Evolutionary conservation across 805 yeast species (phyloP).

Genomic region (Nakazawaea populi): DNA sequence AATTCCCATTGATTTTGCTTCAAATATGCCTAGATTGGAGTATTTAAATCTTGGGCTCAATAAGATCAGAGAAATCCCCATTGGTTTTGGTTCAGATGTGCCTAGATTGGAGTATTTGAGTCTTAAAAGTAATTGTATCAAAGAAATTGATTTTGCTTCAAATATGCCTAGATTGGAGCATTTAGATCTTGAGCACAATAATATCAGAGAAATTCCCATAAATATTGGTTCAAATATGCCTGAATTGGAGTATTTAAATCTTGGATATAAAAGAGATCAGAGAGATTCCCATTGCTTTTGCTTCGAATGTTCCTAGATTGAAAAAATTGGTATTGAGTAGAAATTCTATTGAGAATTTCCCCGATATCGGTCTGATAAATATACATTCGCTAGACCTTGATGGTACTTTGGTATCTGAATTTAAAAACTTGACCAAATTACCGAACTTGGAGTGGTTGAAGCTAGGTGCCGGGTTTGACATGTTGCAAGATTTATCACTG

Average conservation of each 20-base stretch:
- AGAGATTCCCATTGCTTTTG: not conserved
- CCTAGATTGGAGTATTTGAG: not conserved
- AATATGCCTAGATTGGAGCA: not conserved
- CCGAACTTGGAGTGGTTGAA: not conserved
- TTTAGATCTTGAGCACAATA: too few relatives aligned
- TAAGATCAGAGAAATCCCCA: too few relatives aligned
- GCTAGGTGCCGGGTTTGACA: not conserved
- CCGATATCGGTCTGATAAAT: not conserved
- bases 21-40: not conserved
- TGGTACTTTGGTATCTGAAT: not conserved
- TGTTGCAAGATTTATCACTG: not conserved
- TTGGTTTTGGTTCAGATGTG: too few relatives aligned
- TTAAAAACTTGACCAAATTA: not conserved
- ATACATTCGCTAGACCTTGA: not conserved
- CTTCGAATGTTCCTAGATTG: not conserved
- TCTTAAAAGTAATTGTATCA: not conserved
- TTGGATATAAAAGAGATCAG: not conserved
- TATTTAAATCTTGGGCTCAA: too few relatives aligned
- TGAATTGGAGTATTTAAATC: not conserved
- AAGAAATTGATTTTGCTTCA: not conserved
- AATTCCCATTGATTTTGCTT: not conserved
- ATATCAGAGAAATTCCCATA: too few relatives aligned
- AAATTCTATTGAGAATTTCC: not conserved
- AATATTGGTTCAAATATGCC: too few relatives aligned
- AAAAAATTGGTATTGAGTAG: not conserved